Conservation (phyloP, 306 rosid species). For the Casuarina equisetifolia region DNA sequence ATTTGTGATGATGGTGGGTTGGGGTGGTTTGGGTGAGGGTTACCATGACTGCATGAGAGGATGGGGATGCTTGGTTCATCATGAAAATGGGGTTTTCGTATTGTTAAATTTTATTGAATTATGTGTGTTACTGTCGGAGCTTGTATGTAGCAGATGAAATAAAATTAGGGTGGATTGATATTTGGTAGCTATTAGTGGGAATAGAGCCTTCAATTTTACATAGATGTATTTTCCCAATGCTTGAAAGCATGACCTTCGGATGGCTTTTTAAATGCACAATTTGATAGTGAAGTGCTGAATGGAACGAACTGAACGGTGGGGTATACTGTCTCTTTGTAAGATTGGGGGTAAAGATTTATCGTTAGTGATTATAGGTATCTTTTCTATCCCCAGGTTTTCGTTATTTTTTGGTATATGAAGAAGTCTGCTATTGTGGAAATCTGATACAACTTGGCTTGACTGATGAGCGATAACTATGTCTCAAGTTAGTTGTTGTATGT, state of each 20-base stretch:
- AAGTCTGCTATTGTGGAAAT: background rate
- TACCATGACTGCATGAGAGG: too few relatives aligned
- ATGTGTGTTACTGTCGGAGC: background rate
- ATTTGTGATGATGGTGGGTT: background rate
- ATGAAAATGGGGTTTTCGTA: too few relatives aligned
- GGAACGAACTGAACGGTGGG: background rate
- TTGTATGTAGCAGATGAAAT: background rate
- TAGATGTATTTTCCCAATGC: too few relatives aligned
- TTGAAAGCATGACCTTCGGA: background rate
- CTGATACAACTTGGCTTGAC: background rate
- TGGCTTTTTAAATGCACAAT: background rate
- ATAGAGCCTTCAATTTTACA: too few relatives aligned
- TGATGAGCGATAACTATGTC: background rate
- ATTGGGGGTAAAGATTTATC: background rate
- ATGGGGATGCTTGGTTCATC: too few relatives aligned
- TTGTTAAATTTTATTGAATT: background rate
- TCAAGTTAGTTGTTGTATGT: background rate
- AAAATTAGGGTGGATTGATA: too few relatives aligned
- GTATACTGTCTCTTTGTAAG: background rate
- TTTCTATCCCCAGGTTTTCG: background rate
- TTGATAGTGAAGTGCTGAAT: background rate
- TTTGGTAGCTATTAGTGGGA: too few relatives aligned
- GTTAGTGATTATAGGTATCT: background rate
- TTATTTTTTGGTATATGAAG: background rate
- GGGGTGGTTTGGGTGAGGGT: background rate